phyloP scores from a whole-genome alignment of 164 flowering plant species.

The Malania oleifera region DNA sequence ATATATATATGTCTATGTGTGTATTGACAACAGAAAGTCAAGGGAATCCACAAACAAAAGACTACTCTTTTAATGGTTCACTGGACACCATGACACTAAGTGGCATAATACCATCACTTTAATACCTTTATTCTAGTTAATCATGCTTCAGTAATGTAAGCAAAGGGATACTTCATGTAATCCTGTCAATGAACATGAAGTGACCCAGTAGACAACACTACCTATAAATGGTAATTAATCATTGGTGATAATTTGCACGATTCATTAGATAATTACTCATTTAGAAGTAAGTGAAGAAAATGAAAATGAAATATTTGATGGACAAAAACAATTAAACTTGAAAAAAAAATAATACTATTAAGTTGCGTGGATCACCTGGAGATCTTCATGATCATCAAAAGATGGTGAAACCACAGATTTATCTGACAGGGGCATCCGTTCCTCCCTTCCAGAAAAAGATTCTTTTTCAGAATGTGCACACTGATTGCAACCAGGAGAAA shows the following conservation, averaged over 20 bases:
- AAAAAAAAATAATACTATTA: not conserved
- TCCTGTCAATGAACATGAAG: not conserved
- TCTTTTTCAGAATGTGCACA: slow-evolving; percentile 18
- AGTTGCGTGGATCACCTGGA: slow-evolving; percentile 27
- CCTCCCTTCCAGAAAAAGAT: slow-evolving; percentile 13
- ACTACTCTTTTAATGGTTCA: no score
- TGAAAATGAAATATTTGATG: not conserved
- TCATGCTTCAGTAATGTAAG: no score
- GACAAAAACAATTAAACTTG: not conserved
- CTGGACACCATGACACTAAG: no score
- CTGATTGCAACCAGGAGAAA: slow-evolving; percentile 17
- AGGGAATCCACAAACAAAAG: no score
- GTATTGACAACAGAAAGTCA: no score
- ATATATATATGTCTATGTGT: no score
- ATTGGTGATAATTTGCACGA: not conserved
- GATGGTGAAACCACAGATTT: slow-evolving; percentile 22
- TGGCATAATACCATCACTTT: no score
- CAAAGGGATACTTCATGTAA: not conserved
- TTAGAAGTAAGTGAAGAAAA: not conserved
- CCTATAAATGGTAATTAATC: not conserved
- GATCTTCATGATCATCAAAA: slow-evolving; percentile 19
- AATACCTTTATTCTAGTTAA: no score
- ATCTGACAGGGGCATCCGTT: slow-evolving; percentile 18
- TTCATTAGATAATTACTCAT: no score
- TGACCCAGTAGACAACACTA: not conserved